phyloP scores from a whole-genome alignment of 805 yeast species.

The Zygotorulaspora chibaensis region DNA sequence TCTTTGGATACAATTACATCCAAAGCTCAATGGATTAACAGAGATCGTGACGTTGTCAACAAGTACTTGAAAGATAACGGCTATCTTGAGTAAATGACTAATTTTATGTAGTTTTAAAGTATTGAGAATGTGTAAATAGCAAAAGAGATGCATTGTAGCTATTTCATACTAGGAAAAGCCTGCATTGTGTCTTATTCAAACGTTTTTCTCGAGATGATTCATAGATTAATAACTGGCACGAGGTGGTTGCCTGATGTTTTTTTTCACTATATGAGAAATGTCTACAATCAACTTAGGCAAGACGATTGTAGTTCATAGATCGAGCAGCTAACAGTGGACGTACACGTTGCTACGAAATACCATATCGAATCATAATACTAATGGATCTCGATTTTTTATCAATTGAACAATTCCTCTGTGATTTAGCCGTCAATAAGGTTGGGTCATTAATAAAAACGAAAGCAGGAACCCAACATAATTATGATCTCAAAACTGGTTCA shows the following conservation, averaged over 20 bases:
- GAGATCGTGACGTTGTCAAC: constrained; percentile 47
- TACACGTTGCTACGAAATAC: too few relatives aligned
- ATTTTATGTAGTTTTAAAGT: background rate
- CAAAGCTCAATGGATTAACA: constrained; percentile 53
- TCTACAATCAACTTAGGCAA: too few relatives aligned
- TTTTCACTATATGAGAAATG: too few relatives aligned
- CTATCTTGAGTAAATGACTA: constrained; percentile 17
- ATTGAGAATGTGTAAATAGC: background rate
- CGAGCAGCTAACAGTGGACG: too few relatives aligned
- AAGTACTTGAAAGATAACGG: constrained; percentile 46
- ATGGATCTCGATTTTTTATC: constrained; percentile 19
- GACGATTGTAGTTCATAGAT: too few relatives aligned
- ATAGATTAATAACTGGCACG: too few relatives aligned
- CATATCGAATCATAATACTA: background rate
- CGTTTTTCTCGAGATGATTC: too few relatives aligned
- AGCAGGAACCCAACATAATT: constrained; percentile 41
- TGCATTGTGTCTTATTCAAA: too few relatives aligned
- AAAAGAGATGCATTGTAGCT: background rate
- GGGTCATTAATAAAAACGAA: constrained; percentile 49
- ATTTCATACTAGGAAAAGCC: too few relatives aligned
- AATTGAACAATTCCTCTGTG: constrained; percentile 28
- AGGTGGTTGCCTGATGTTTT: too few relatives aligned
- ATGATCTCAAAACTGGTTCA: constrained; percentile 33
- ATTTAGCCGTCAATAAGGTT: constrained; percentile 27
- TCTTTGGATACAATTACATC: constrained; percentile 56